Base-by-base conservation (phyloP, 257 asterid species). In the Osmanthus fragrans region DNA sequence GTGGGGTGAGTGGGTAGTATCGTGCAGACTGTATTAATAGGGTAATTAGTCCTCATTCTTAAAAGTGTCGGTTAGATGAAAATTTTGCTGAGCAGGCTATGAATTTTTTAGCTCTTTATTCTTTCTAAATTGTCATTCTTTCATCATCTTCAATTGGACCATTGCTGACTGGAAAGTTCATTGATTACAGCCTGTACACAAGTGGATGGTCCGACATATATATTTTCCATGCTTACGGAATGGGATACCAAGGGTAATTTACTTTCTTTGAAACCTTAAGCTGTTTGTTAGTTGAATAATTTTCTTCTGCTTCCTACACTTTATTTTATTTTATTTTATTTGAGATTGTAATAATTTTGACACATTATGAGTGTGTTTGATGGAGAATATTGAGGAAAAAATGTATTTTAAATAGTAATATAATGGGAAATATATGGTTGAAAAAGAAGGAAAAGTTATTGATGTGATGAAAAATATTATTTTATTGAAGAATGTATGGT, bases 201-300 rank as follows among this genome's bases (percentile, higher is more conserved):
- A 92, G 84, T 93, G 99, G 99, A 93, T 96, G 91, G 94, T 93
- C 63, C 97, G 98, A 29, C 99, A 96, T 80, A 84, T 96, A 74
- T 96, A 96, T 85, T 87, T 92, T 70, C 98, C 99, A 25, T 96
- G 97, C 89, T 77, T 96, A 74, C 91, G 96, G 25, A 86, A 89
- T 85, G 97, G 98, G 70, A 82, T 92, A 42, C 93, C 99, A 18
- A 96, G 92, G 97, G 99, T 96, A 63, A 84, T 68, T 69, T 79
- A 72, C 58, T 78, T 32, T 30, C 9, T 67, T 45, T 19, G 63
- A 63, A 63, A 8, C 68, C 15, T 23, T 63, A 10, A 23, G 18
- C 68, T 10, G 15, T 27, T 5, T 63, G 16, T 11, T 19, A n/a
- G 40, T 56, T 21, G 23, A 23, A 60, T 9, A 18, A 23, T n/a